Conservation (phyloP, 257 asterid species). For the Avicennia marina region DNA sequence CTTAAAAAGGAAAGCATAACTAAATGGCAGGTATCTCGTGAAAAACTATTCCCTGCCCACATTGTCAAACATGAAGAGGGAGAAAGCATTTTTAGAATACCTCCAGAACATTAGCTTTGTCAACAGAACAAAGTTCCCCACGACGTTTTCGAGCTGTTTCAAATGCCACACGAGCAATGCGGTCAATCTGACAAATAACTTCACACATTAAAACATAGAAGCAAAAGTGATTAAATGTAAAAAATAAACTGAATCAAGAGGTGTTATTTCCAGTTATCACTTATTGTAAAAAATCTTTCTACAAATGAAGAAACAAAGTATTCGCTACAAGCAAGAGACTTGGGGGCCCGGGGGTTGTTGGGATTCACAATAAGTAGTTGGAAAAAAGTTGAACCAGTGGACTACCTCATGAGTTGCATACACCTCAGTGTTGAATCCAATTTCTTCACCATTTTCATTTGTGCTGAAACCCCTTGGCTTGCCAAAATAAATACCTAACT, state of each 20-base stretch:
- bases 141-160: slow-evolving; percentile 87
- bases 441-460: slow-evolving; percentile 76
- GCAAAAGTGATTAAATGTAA: not conserved
- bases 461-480: slow-evolving; percentile 87
- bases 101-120: slow-evolving; percentile 99
- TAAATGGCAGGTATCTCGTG: not conserved
- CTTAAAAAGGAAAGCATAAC: not conserved
- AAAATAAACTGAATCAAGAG: too few relatives aligned
- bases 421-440: slow-evolving; percentile 93
- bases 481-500: slow-evolving; percentile 90
- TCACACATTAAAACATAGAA: slow-evolving; percentile 9
- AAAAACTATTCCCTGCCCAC: not conserved
- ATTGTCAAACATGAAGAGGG: slow-evolving; percentile 9
- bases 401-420: slow-evolving; percentile 81
- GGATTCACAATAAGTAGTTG: slow-evolving; percentile 6
- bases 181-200: slow-evolving; percentile 63
- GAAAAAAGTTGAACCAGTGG: slow-evolving; percentile 10
- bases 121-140: slow-evolving; percentile 93
- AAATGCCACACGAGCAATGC: slow-evolving; percentile 95
- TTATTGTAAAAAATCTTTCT: too few relatives aligned
- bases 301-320: too few relatives aligned
- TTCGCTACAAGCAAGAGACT: too few relatives aligned
- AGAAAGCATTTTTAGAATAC: slow-evolving; percentile 26
- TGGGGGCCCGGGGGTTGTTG: too few relatives aligned
- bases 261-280: too few relatives aligned